Base-by-base conservation (phyloP, 164 flowering plant species). In the Amborella trichopoda region DNA sequence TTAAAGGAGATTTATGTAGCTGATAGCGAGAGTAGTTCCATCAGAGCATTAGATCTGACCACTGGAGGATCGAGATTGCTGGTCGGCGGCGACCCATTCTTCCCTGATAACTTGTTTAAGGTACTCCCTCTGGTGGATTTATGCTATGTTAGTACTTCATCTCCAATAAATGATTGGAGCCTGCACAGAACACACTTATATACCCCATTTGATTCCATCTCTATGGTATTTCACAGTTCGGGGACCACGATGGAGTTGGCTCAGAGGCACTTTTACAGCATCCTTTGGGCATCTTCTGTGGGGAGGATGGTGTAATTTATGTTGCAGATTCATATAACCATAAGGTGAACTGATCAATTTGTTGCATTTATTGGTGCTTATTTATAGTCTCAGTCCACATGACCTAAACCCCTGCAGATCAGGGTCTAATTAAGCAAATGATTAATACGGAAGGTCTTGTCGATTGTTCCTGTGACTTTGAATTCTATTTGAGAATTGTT, bases 21-120 rank as follows among this genome's bases (percentile, higher is more conserved):
- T 48, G 98, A 90, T 62, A 90, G 96, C 63, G 98, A 90, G 66
- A 90, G 98, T 73, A 90, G 98, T 72, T 90, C 95, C 50, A 83
- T 86, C 45, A 72, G 96, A 62, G 89, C 76, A 37, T 60, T 90
- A 47, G 70, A 83, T 65, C 72, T 90, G 49, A 72, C 65, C 67
- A 80, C 90, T 13, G 94, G 98, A 54, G 98, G 93, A 37, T 75
- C 98, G 18, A 77, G 77, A 67, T 68, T 78, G 60, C 69, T 90
- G 39, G 96, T 76, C 65, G 95, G 98, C 21, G 96, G 98, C 42
- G 98, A 90, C 67, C 80, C 93, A 30, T 40, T 77, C 54, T 74
- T 90, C 54, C 44, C 98, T 8, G 95, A 90, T 24, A 90, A 90
- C 59, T 65, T 90, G 59, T 90, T 90, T 59, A 75, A 53, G 91